These are phyloP conservation scores for Hericium rajendrae DNA, from an alignment of 768 basidiomycete species.

Conservation along the genomic window DNA sequence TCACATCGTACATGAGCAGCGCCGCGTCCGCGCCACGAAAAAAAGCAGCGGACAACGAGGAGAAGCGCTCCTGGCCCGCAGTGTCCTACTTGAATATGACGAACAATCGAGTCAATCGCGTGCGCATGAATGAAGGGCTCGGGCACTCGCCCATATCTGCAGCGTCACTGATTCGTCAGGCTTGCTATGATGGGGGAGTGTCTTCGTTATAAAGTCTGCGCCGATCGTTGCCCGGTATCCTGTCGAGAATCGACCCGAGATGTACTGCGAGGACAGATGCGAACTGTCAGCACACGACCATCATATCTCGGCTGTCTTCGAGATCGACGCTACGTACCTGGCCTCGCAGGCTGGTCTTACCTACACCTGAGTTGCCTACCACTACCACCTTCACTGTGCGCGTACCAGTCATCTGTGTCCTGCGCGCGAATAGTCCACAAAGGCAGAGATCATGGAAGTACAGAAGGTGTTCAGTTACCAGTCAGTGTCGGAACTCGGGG, in stretches of 20 bases:
- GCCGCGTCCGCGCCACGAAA: conserved; percentile 81
- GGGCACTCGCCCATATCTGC: conserved; percentile 51
- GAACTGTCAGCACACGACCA: not conserved
- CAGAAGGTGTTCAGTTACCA: not conserved
- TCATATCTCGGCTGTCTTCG: not conserved
- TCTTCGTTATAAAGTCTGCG: conserved; percentile 80
- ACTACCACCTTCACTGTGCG: conserved; percentile 74
- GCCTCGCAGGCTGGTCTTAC: conserved; percentile 72
- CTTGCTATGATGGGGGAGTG: conserved; percentile 47
- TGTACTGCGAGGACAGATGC: conserved; percentile 38
- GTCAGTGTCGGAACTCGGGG: too few species aligned
- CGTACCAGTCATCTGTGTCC: conserved; percentile 20
- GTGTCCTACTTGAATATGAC: conserved; percentile 45
- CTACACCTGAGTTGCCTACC: conserved; percentile 76
- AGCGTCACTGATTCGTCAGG: conserved; percentile 51
- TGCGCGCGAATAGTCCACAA: not conserved
- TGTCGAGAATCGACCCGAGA: conserved; percentile 64
- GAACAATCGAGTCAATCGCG: not conserved
- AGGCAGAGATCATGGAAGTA: not conserved
- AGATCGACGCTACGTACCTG: conserved; percentile 37
- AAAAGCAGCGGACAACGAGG: conserved; percentile 71
- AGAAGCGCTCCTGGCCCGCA: conserved; percentile 84
- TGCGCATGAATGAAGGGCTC: not conserved
- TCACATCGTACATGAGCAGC: conserved; percentile 75
- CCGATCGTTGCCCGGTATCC: conserved; percentile 83